Evolutionary conservation across 2,329 filamentous ascomycete species (phyloP).

Genomic region (Ophiostoma sp.): DNA sequence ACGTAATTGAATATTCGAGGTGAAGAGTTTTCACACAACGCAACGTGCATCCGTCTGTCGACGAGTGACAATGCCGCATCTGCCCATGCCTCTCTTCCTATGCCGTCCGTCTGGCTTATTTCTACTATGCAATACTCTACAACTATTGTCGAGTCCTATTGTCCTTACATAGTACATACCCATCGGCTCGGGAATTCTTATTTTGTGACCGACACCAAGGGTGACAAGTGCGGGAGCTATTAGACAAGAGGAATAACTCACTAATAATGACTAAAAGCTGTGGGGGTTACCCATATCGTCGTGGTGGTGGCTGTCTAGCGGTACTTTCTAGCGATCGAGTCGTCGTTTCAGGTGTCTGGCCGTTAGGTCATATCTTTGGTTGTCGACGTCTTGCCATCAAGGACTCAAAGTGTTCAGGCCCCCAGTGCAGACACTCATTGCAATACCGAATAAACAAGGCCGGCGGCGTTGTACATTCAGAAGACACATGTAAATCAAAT

Average conservation of each 20-base stretch:
- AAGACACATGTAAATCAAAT: background rate
- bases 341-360: background rate
- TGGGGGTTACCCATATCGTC: background rate
- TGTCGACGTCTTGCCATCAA: background rate
- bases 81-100: background rate
- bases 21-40: background rate
- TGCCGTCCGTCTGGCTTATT: background rate
- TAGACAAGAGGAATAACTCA: constrained; percentile 5
- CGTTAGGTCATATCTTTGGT: background rate
- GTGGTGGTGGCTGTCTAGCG: background rate
- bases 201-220: constrained; percentile 2
- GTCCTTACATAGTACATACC: no score
- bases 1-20: background rate
- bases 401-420: background rate
- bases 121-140: no score
- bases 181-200: background rate
- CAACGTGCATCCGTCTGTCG: background rate
- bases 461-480: background rate
- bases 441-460: background rate
- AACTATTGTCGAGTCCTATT: no score
- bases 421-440: background rate
- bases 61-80: constrained; percentile 2
- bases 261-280: constrained; percentile 9
- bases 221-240: constrained; percentile 1
- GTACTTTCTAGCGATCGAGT: background rate